phyloP scores from a whole-genome alignment of 108 stramenopile species.

The Schizochytrium sp. region DNA sequence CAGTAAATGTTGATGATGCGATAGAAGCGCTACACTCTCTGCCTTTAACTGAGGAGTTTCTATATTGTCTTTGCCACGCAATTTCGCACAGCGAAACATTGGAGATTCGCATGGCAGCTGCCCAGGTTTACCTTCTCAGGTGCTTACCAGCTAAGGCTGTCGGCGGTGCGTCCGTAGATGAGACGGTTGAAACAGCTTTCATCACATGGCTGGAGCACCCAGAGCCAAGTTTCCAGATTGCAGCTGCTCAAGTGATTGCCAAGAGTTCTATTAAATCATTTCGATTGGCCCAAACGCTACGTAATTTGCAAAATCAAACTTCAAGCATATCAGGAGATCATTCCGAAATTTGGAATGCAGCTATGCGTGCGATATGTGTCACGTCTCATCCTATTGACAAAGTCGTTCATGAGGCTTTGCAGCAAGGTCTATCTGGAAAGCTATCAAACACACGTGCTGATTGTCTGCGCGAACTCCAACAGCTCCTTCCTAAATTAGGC shows the following conservation, averaged over 20 bases:
- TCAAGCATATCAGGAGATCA: not conserved
- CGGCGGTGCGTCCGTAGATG: not conserved
- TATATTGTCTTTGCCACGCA: slow-evolving; percentile 14
- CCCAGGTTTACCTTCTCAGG: not conserved
- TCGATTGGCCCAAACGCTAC: not conserved
- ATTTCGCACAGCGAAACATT: not conserved
- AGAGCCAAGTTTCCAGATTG: not conserved
- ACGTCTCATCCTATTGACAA: not conserved
- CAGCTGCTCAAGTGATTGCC: not conserved
- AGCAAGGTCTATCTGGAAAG: not conserved
- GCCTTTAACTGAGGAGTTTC: slow-evolving; percentile 20
- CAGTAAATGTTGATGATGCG: no score
- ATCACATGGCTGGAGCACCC: slow-evolving; percentile 20
- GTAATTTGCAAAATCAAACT: not conserved
- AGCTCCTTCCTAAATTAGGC: not conserved
- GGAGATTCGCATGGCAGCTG: not conserved
- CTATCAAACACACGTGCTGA: not conserved
- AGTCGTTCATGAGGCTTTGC: not conserved
- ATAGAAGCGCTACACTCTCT: not conserved
- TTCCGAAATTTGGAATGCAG: not conserved
- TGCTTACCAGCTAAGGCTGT: not conserved
- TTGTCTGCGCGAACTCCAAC: not conserved
- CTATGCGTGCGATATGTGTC: not conserved
- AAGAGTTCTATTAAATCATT: not conserved
- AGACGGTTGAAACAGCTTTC: slow-evolving; percentile 29